Evolutionary conservation across 169 alveolate genomes (phyloP).

Genomic region (Cryptosporidium sp.): DNA sequence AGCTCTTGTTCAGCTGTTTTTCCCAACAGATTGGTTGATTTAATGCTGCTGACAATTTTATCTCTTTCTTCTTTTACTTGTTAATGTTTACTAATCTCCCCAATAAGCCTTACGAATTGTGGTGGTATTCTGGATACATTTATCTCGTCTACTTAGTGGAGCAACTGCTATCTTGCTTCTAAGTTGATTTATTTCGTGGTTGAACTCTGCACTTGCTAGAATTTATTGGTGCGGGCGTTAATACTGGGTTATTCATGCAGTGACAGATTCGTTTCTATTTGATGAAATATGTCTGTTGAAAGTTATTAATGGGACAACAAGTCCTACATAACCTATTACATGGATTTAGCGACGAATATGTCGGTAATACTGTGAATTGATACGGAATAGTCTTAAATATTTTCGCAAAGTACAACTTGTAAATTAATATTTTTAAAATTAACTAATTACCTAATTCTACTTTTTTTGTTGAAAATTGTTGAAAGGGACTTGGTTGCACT

Average conservation of each 20-base stretch:
- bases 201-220: not conserved
- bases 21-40: slow-evolving; percentile 27
- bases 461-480: slow-evolving; percentile 10
- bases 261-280: not conserved
- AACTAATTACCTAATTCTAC: not conserved
- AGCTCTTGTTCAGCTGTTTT: slow-evolving; percentile 14
- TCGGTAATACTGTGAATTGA: not conserved
- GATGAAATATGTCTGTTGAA: not conserved
- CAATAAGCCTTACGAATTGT: slow-evolving; percentile 15
- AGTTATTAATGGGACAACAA: not conserved
- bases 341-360: not conserved
- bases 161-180: not conserved
- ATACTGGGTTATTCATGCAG: not conserved
- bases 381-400: not conserved
- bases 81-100: slow-evolving; percentile 1
- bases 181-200: not conserved
- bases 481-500: slow-evolving; percentile 42
- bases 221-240: not conserved
- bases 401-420: not conserved
- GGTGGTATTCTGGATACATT: slow-evolving; percentile 22
- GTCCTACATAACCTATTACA: not conserved
- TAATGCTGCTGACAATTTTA: slow-evolving; percentile 18
- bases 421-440: not conserved
- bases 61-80: slow-evolving; percentile 10
- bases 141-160: slow-evolving; percentile 5